Percentiles rank a stretch among this genome's conserved stretches.
Conservation (phyloP, 306 rosid genomes). For the Cicer judaicum region DNA sequence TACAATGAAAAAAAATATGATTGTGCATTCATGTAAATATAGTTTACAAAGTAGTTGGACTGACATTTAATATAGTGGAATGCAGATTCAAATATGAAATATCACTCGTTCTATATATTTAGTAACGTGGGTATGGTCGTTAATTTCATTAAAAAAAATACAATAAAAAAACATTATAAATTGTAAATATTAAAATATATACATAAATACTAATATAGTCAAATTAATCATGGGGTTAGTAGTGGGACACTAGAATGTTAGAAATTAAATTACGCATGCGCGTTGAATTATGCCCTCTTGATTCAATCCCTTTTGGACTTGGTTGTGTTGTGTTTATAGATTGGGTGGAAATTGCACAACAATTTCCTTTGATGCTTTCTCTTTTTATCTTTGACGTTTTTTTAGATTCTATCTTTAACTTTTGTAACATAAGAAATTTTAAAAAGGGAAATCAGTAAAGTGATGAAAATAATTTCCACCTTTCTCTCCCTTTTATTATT, state of each 20-base stretch:
- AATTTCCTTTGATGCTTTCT: neutral
- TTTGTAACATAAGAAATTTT: neutral
- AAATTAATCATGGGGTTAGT: neutral
- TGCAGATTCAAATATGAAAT: too few relatives aligned
- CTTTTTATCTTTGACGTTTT: neutral
- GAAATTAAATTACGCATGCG: neutral
- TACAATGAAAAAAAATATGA: neutral
- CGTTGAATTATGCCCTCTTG: neutral
- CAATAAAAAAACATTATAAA: too few relatives aligned
- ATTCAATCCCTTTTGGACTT: conserved; percentile 6
- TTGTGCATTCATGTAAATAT: neutral
- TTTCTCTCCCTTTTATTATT: too few relatives aligned
- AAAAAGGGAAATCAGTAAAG: too few relatives aligned
- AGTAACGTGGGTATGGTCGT: too few relatives aligned
- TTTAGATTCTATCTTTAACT: neutral
- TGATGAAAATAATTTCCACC: too few relatives aligned
- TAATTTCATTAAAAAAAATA: too few relatives aligned
- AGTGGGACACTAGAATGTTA: neutral
- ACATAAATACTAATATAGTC: neutral
- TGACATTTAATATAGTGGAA: too few relatives aligned
- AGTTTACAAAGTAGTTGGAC: too few relatives aligned
- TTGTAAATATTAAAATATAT: too few relatives aligned
- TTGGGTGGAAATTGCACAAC: conserved; percentile 11
- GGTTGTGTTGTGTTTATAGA: neutral
- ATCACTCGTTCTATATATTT: too few relatives aligned